phyloP scores from a whole-genome alignment of 495 filamentous ascomycete species.

The Aspergillus incahuasiensis region DNA sequence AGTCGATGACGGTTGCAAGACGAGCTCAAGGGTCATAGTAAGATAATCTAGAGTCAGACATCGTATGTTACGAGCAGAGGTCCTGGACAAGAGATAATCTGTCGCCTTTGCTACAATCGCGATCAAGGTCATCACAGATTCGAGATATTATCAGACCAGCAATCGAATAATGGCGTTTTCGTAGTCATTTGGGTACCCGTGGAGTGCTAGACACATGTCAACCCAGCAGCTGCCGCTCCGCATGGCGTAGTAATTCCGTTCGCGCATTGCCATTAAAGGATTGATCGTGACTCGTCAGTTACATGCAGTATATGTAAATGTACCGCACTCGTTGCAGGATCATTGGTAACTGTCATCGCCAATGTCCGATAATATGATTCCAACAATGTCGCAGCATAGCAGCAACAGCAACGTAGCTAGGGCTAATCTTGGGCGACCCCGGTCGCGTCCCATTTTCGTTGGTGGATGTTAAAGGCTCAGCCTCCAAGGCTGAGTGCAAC shows the following conservation, averaged over 20 bases:
- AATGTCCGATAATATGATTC: too few relatives aligned
- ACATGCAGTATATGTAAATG: too few relatives aligned
- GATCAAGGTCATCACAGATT: not conserved
- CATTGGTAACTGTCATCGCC: not conserved
- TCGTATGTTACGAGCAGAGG: not conserved
- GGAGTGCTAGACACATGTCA: not conserved
- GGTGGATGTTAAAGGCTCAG: not conserved
- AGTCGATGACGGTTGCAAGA: not conserved
- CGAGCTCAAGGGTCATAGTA: not conserved
- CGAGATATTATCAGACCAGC: not conserved
- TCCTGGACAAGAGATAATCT: not conserved
- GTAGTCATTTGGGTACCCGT: too few relatives aligned
- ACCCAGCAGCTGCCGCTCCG: not conserved
- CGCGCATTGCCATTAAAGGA: not conserved
- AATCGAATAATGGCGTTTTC: too few relatives aligned
- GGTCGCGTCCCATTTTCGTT: not conserved
- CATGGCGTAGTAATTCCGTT: not conserved
- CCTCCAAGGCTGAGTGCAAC: not conserved
- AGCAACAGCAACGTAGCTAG: not conserved
- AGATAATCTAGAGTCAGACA: not conserved
- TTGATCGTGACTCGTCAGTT: not conserved
- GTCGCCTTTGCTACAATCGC: not conserved
- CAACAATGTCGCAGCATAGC: too few relatives aligned
- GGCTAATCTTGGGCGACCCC: not conserved
- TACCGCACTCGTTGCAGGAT: not conserved